A percentile compares a stretch with the other conserved stretches of the same genome.
These are phyloP conservation scores for Candida odintsovae DNA, from an alignment of 805 yeast genomes.

Conservation along the genomic window DNA sequence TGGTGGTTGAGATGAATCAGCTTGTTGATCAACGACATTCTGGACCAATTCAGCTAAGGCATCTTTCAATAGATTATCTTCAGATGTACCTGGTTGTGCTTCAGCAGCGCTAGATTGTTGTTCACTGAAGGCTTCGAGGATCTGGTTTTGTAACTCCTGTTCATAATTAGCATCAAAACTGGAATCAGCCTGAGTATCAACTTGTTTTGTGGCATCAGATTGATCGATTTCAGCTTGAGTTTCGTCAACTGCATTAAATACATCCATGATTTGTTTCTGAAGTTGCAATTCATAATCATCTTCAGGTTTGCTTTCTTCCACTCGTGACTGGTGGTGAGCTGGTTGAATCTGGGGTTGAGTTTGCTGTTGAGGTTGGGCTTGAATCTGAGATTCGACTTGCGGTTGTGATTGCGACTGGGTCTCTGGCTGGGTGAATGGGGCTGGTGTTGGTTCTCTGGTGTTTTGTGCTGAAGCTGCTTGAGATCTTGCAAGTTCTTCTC, in stretches of 20 bases:
- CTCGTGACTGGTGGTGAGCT: neutral
- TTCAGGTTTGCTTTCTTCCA: neutral
- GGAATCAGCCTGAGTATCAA: neutral
- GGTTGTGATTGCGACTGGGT: neutral
- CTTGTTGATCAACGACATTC: constrained; percentile 41
- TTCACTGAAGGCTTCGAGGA: constrained; percentile 11
- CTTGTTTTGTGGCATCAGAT: constrained; percentile 14
- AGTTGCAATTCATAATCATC: constrained; percentile 17
- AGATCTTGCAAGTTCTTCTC: neutral
- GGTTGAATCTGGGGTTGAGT: neutral
- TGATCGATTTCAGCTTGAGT: constrained; percentile 10
- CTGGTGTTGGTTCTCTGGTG: neutral
- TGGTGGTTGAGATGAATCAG: neutral
- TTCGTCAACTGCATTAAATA: constrained; percentile 15
- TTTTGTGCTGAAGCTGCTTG: neutral
- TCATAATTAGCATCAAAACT: constrained; percentile 13
- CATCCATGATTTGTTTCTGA: constrained; percentile 22
- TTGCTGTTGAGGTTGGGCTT: constrained; percentile 1
- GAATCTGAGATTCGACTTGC: neutral
- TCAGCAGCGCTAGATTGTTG: constrained; percentile 8
- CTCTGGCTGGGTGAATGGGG: constrained; percentile 1
- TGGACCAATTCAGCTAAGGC: constrained; percentile 53
- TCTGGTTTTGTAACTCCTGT: constrained; percentile 14
- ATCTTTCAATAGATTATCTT: constrained; percentile 37
- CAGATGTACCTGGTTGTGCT: constrained; percentile 1